Base-by-base conservation (phyloP, 2,329 filamentous ascomycete genomes). In the Ascochyta lentis region DNA sequence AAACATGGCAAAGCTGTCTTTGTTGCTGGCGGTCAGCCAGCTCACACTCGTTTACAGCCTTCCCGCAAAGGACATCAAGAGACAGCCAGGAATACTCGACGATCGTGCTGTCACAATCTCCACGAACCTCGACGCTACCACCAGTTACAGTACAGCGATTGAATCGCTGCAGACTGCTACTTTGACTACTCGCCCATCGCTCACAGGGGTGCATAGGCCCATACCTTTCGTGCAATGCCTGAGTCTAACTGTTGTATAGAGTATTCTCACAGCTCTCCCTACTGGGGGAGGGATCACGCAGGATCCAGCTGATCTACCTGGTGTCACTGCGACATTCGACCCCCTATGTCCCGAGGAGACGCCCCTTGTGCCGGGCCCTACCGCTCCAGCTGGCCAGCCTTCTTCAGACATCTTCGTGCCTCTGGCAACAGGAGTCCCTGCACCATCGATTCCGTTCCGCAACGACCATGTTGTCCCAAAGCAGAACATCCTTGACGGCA, bases 401-500 rank as follows among this genome's bases (percentile, higher is more conserved):
- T 67, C 66, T 8, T 49, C 46, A 2, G 69, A 76, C 31, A 65
- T 81, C 9, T 81, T 81, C 52, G 67, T 73, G 27, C 66, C 77
- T 0, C 77, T 81, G 52, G 75, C 69, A 1, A 76, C 70, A 4
- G 75, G 71, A 52, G 67, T 69, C 0, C 78, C 79, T 31, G 76
- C 77, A 13, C 57, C 69, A 3, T 74, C 77, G 27, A 70, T 81
- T 23, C 54, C 65, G 6, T 60, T 62, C 7, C 69, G 72, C 15
- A 56, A 56, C n/a, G 76, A 79, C 35, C 79, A 81, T 58, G 74
- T 75, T 4, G 77, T 80, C 0, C 65, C 74, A 29, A 75, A 76
- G 41, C 61, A 72, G 16, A 71, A 75, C 16, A 73, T 76, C 15
- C 71, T 77, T 6, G 73, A 78, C 39, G 56, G 74, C 40, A 59